Evolutionary conservation across 768 basidiomycete genomes (phyloP).

Genomic region (Boletus edulis): DNA sequence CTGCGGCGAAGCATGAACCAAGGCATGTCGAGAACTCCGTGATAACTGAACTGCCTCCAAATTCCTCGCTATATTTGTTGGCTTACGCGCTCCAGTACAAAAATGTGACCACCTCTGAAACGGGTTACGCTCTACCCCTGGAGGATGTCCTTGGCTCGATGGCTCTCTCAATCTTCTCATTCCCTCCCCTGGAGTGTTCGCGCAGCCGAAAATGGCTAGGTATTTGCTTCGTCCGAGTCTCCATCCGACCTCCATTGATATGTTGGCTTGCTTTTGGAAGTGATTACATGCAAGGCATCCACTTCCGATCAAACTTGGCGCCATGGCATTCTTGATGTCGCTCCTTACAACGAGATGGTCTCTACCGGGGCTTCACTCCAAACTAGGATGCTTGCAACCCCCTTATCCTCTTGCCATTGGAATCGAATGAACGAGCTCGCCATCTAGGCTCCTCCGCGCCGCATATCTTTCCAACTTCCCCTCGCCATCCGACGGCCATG

Average conservation of each 20-base stretch:
- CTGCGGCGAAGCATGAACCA: not conserved
- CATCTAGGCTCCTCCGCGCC: not conserved
- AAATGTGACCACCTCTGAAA: not conserved
- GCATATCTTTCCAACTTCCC: not conserved
- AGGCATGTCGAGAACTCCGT: not conserved
- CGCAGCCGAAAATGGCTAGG: not conserved
- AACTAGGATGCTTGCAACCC: not conserved
- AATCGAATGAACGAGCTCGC: not conserved
- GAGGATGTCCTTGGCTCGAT: not conserved
- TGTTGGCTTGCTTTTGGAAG: not conserved
- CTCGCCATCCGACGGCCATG: not conserved
- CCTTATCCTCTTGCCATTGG: not conserved
- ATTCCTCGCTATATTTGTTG: not conserved
- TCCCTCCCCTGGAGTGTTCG: not conserved
- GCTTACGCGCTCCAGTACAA: too few species aligned
- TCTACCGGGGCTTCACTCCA: not conserved
- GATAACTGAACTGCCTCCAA: not conserved
- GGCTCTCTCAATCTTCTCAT: not conserved
- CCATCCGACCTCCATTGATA: slow-evolving; percentile 1
- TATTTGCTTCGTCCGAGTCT: not conserved
- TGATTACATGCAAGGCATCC: not conserved
- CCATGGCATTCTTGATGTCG: not conserved
- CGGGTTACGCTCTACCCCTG: not conserved
- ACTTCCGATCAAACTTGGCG: not conserved
- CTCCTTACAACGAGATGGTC: not conserved